Evolutionary conservation across 176 grass and related monocot species (phyloP), one percentile per base, ranked within the genome.

Genomic region (Stipa capillata): DNA sequence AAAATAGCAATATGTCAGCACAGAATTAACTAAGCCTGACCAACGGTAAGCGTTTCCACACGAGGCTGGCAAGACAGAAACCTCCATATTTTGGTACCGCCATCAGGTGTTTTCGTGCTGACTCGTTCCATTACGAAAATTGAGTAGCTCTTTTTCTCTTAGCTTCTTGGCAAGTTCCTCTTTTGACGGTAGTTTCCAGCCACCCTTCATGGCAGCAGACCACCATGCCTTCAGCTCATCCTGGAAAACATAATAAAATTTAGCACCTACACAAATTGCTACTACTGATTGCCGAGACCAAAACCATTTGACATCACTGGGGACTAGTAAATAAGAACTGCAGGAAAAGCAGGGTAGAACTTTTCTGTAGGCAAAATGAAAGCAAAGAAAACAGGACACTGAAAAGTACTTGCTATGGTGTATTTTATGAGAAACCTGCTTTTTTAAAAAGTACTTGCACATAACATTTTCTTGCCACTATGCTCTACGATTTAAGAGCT

Each of bases 191-290:
- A 92, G 59, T 74, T 83, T 83, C 75, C 82, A 83, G 31, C 83
- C 87, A 56, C 79, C 83, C 72, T 86, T 91, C 35, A 63, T 67
- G 20, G 82, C 78, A 65, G 94, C 74, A 85, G 74, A 90, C 81
- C 85, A 92, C 94, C 94, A 97, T 63, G 89, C 85, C 85, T 86
- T 94, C 55, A 94, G 80, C 62, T 97, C 94, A 68, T 94, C 87
- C 94, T 97, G 53, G 7, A 69, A 78, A 85, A 53, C 16, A 53
- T 20, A 74, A 11, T 4, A 74, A 5, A 68, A 80, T 74, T 45
- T 8, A 25, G 56, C 23, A 66, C 15, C 28, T 60, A 24, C 23
- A 56, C 58, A 56, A 58, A 43, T 11, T 68, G 44, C 4, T 56
- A 18, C 15, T 57, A 11, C 73, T 78, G 27, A 40, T 33, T 10